Base-by-base conservation (phyloP, 140 eudicot species). In the Senecio squalidus region DNA sequence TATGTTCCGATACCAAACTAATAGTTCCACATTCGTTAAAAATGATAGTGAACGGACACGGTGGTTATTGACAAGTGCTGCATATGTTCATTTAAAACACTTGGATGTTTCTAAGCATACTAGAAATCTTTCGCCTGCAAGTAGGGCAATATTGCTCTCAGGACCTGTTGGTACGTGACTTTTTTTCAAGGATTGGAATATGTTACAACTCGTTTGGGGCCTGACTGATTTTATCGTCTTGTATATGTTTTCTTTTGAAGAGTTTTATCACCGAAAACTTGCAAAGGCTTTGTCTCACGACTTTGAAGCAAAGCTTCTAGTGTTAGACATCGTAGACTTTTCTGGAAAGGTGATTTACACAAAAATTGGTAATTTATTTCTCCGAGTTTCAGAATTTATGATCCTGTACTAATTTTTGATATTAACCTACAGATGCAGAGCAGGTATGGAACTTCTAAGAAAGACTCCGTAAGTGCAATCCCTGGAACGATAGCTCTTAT, bases 141-240 rank as follows among this genome's bases (percentile, higher is more conserved):
- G 99, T 68, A 78, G 96, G 67, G 83, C 95, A 26, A 92, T 92
- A 60, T 77, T 92, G 79, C 85, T 92, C 31, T 81, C 99, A 30
- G 99, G 99, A 43, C 84, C 94, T 47, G 86, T 89, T 55, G 99
- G 99, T 88, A 77, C 21, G 80, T 47, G 38, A 28, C 16, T 44
- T 67, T 8, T 21, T 63, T 15, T 21, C 21, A 6, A 56, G 18
- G 18, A 45, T 51, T 58, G 18, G 36, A 36, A 22, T 63, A 13
- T 47, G 14, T 29, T 23, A 34, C 16, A 54, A 33, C 30, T 27
- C 49, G 16, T 17, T 39, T 58, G 11, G 24, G 33, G 54, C 70
- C 25, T 55, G 60, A 67, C 63, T 49, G 15, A n/a, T 36, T 46
- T 60, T 33, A 11, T 20, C 16, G 22, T 36, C 54, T 58, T 60